A percentile compares a stretch with the other conserved stretches of the same genome.
phyloP scores from a whole-genome alignment of 352 stramenopile genomes.

The Pythium sukuiense region DNA sequence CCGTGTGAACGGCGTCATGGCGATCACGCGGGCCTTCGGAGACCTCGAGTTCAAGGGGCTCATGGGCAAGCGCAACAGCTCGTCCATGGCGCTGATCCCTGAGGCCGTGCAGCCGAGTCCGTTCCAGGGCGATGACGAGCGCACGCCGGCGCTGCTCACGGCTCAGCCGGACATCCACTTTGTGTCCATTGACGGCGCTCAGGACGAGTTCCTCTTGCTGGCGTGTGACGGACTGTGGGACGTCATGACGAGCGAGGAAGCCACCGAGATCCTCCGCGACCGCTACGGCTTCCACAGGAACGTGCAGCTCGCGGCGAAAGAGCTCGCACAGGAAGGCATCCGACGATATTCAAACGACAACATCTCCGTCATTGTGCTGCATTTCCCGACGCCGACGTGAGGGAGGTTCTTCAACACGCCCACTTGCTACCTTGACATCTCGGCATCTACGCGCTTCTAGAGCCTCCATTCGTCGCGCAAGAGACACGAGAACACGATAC shows the following conservation, averaged over 20 bases:
- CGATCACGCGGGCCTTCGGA: conserved; percentile 83
- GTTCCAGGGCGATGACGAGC: conserved; percentile 53
- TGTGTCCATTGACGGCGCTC: conserved; percentile 35
- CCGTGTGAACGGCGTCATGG: conserved; percentile 81
- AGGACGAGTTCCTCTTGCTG: conserved; percentile 70
- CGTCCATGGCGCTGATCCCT: conserved; percentile 15
- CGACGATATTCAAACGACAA: conserved; percentile 81
- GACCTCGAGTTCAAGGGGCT: conserved; percentile 83
- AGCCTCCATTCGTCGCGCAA: neutral
- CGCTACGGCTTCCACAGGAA: conserved; percentile 51
- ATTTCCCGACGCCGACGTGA: conserved; percentile 11
- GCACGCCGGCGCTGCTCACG: conserved; percentile 50
- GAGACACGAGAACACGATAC: neutral
- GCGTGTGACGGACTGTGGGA: conserved; percentile 88
- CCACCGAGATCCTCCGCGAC: conserved; percentile 49
- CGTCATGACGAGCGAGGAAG: conserved; percentile 70
- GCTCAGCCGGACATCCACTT: conserved; percentile 51
- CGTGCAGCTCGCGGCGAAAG: conserved; percentile 59
- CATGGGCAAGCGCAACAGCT: conserved; percentile 21
- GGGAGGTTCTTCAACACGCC: neutral
- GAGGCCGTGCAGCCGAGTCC: conserved; percentile 31
- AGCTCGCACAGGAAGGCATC: conserved; percentile 73
- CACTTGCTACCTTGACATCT: neutral
- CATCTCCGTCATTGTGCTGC: conserved; percentile 58
- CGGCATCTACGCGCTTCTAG: neutral